A percentile compares a stretch with the other conserved stretches of the same genome.
Conservation (phyloP, 257 asterid species). For the Voacanga thouarsii region DNA sequence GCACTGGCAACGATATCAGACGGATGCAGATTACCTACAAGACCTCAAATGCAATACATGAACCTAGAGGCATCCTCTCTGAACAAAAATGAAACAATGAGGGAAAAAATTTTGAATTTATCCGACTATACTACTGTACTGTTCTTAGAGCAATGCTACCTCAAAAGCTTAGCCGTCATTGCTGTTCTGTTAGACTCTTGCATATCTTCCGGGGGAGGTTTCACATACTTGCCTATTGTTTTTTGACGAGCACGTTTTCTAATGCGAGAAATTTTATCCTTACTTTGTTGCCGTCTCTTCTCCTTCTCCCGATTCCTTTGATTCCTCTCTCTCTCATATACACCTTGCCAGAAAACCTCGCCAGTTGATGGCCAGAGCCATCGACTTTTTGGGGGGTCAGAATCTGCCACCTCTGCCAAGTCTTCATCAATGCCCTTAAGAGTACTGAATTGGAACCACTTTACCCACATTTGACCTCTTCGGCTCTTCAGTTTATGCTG, state of each 20-base stretch:
- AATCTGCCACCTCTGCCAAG: constrained; percentile 77
- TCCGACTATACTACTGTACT: constrained; percentile 23
- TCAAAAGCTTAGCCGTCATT: constrained; percentile 18
- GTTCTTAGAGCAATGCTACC: constrained; percentile 30
- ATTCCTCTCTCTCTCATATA: constrained; percentile 60
- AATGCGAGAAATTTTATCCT: constrained; percentile 71
- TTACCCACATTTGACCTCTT: constrained; percentile 86
- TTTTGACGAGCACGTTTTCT: constrained; percentile 67
- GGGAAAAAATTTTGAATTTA: constrained; percentile 10
- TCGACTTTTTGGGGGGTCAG: constrained; percentile 51
- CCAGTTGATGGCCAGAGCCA: constrained; percentile 97
- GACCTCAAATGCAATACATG: constrained; percentile 26
- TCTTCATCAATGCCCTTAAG: constrained; percentile 91
- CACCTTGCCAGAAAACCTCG: constrained; percentile 83
- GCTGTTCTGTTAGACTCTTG: constrained; percentile 37
- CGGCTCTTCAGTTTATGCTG: constrained; percentile 62
- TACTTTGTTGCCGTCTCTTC: constrained; percentile 60
- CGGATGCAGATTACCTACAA: constrained; percentile 41
- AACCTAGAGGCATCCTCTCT: constrained; percentile 44
- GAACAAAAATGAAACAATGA: constrained; percentile 39
- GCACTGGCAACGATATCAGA: constrained; percentile 12
- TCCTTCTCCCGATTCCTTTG: constrained; percentile 61
- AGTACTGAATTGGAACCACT: constrained; percentile 72
- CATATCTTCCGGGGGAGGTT: constrained; percentile 57
- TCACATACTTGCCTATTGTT: constrained; percentile 74